A percentile compares a stretch with the other conserved stretches of the same genome.
phyloP scores from a whole-genome alignment of 441 rosid genomes.

The Jatropha multifida region DNA sequence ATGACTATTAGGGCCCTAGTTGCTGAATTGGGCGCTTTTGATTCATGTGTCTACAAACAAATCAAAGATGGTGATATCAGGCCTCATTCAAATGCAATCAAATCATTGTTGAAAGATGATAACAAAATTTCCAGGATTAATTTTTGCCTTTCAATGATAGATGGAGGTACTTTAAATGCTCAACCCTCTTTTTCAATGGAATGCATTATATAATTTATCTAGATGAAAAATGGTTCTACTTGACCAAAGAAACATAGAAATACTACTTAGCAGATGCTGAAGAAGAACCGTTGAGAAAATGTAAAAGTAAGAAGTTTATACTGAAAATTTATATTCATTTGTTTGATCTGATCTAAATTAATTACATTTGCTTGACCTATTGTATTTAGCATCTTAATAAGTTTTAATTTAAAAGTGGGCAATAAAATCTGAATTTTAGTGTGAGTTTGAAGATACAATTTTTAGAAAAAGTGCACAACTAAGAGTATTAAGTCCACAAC shows the following conservation, averaged over 20 bases:
- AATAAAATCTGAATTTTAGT: no score
- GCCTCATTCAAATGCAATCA: conserved; percentile 6
- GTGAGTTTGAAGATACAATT: no score
- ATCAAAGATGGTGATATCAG: not conserved
- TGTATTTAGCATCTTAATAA: no score
- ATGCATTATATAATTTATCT: conserved; percentile 1
- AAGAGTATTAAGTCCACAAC: no score
- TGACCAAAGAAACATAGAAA: not conserved
- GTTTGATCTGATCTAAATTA: no score
- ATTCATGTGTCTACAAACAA: not conserved
- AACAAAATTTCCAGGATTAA: not conserved
- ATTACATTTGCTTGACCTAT: no score
- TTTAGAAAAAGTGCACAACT: no score
- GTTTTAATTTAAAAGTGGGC: no score
- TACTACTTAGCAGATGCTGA: not conserved
- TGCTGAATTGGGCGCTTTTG: no score
- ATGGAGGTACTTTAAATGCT: not conserved
- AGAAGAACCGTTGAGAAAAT: not conserved
- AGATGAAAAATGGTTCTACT: conserved; percentile 16
- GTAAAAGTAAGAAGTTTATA: not conserved
- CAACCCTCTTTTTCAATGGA: not conserved
- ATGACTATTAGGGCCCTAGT: no score
- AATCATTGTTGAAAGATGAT: not conserved
- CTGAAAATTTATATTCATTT: not conserved
- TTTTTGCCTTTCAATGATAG: conserved; percentile 11